Percentiles rank a stretch among this genome's conserved stretches.
phyloP scores from a whole-genome alignment of 345 rosid genomes.

The Crucihimalaya himalaica region DNA sequence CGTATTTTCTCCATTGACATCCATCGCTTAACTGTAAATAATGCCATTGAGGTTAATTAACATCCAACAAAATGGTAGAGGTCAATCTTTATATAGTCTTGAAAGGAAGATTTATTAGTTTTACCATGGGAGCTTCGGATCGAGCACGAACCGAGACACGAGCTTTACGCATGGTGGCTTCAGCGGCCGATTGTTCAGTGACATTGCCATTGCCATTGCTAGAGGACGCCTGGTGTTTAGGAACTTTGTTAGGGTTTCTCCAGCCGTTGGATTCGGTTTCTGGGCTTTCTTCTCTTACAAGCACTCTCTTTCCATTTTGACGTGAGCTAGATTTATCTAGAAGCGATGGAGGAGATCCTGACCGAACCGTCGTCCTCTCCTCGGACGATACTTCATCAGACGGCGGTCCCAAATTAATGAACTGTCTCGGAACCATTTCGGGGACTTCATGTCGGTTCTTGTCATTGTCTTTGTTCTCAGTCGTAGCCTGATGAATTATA shows the following conservation, averaged over 20 bases:
- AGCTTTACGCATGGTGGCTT: slow-evolving; percentile 97
- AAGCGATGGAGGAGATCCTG: slow-evolving; percentile 42
- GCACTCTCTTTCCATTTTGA: slow-evolving; percentile 44
- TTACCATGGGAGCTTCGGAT: slow-evolving; percentile 60
- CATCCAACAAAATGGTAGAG: neutral
- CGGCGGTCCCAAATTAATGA: slow-evolving; percentile 66
- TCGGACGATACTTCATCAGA: slow-evolving; percentile 65
- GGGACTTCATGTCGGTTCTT: slow-evolving; percentile 19
- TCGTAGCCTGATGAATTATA: slow-evolving; percentile 23
- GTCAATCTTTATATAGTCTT: neutral
- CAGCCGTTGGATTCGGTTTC: slow-evolving; percentile 66
- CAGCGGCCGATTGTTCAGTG: slow-evolving; percentile 61
- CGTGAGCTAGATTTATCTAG: slow-evolving; percentile 31
- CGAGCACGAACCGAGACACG: slow-evolving; percentile 98
- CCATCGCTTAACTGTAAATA: slow-evolving; percentile 73
- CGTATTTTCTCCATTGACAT: slow-evolving; percentile 98
- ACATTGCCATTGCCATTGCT: slow-evolving; percentile 7
- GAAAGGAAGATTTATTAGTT: neutral
- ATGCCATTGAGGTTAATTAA: neutral
- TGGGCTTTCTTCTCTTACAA: slow-evolving; percentile 61
- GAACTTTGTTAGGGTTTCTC: slow-evolving; percentile 61
- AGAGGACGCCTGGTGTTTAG: slow-evolving; percentile 44
- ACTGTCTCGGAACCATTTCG: slow-evolving; percentile 57
- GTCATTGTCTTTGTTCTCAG: slow-evolving; percentile 23
- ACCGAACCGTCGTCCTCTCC: slow-evolving; percentile 61